Evolutionary conservation across 192 early-diverging fungal species (phyloP), one percentile per base, ranked within the genome.

Genomic region (Coemansia sp.): DNA sequence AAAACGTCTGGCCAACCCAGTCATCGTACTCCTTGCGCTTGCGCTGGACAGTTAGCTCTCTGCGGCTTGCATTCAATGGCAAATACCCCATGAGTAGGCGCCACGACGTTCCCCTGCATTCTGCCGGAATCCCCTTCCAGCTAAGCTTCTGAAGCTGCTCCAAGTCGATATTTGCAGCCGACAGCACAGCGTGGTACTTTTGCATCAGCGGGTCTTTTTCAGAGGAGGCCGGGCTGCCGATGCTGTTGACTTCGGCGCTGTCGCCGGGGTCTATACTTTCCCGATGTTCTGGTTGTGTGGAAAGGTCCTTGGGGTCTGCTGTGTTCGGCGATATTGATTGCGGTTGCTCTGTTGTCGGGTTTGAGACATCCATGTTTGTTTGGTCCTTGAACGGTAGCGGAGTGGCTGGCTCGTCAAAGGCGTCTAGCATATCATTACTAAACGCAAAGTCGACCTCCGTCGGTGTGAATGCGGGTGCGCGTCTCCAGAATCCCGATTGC

Each of bases 11-110:
- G 5, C 79, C 71, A 0, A 92, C 87, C 68, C 89, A 91, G 70
- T 99, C 98, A 18, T 84, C 86, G 78, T 98, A 99, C 72, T 99
- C 98, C 58, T 91, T 90, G 59, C 98, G 86, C 70, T 99, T 99
- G 59, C 94, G 87, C 60, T 84, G 80, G 70, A 99, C 64, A 0
- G 96, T 96, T 6, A 87, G 86, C 13, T 88, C 91, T 40, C 95
- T 73, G 7, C 95, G 85, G 66, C 92, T 89, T n/a, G 91, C 88
- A 71, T 94, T 97, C 62, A 92, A 81, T 7, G 98, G 98, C 1
- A 96, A 73, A 69, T 98, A 98, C 0, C 95, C 94, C 84, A 98
- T 90, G 52, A 99, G 84, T 15, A 99, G 72, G 57, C 96, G 95
- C 97, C 97, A 99, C 5, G 94, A 89, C 47, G 91, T 93, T 15